Evolutionary conservation across 2,329 filamentous ascomycete genomes (phyloP), one percentile per base, ranked within the genome.

Genomic region (Aureobasidium sp.): DNA sequence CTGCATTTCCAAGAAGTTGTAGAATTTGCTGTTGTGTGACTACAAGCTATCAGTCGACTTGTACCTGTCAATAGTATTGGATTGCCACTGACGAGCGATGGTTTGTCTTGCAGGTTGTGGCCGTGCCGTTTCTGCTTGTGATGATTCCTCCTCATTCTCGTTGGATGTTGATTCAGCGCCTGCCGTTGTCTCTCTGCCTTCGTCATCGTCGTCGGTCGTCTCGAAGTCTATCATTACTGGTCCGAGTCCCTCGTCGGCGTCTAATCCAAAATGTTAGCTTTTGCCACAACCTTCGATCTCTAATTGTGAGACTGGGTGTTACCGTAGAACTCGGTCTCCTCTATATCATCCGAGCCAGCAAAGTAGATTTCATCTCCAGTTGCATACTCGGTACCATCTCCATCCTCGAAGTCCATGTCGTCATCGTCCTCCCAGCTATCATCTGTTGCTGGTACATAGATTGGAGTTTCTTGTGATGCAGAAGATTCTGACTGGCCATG

Each of bases 1-100:
- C 81, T 58, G 77, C 75, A 37, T 80, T 74, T 8, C 80, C 78
- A n/a, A 86, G 75, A 23, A 85, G 68, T 65, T 80, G 80, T 64
- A 84, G 74, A 52, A 85, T 75, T 64, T 83, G 78, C 37, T 78
- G 74, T 61, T 77, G 76, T 32, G 76, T 79, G 66, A 80, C 77
- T 76, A 70, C 66, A 44, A 65, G 61, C 46, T 62, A 62, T 68
- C 41, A 63, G 63, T 59, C 27, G 64, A n/a, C n/a, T 23, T 36
- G 13, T 46, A 36, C 55, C 62, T 64, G 34, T 65, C 26, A 12
- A 1, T 6, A 48, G 26, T 12, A 9, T 39, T 5, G 20, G 58
- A 29, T 61, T 53, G 58, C 37, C 47, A 66, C 72, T 66, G 69
- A 75, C 64, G 67, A 67, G 66, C 66, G 62, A 71, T 70, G 15